These are phyloP conservation scores for Cystobasidium slooffiae DNA, from an alignment of 1,284 basidiomycete genomes.

Conservation along the genomic window DNA sequence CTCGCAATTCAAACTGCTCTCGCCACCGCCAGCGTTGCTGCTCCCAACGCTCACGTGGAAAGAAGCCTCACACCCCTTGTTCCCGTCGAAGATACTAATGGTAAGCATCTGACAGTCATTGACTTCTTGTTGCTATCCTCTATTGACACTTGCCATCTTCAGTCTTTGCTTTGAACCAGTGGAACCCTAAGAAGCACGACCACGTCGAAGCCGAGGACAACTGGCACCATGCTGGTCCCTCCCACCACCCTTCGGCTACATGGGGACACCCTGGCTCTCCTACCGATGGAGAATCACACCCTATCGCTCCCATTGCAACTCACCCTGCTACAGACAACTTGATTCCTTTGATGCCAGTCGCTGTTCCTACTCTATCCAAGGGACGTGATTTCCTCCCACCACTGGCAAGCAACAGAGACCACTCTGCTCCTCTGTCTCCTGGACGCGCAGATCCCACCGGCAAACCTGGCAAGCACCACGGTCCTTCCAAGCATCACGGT, in stretches of 20 bases:
- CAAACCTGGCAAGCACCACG: slow-evolving; percentile 19
- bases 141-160: neutral
- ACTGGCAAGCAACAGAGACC: neutral
- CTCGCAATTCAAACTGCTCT: slow-evolving; percentile 33
- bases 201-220: slow-evolving; percentile 16
- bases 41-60: neutral
- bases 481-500: slow-evolving; percentile 19
- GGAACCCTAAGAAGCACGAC: slow-evolving; percentile 36
- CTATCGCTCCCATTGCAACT: neutral
- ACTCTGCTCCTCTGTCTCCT: neutral
- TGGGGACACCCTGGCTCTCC: slow-evolving; percentile 11
- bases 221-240: slow-evolving; percentile 33
- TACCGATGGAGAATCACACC: neutral
- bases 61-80: slow-evolving; percentile 7
- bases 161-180: slow-evolving; percentile 36
- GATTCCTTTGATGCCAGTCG: neutral
- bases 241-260: slow-evolving; percentile 22
- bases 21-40: slow-evolving; percentile 26
- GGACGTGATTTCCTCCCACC: neutral
- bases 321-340: neutral
- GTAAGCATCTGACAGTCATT: neutral
- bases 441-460: neutral
- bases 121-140: neutral
- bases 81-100: slow-evolving; percentile 29
- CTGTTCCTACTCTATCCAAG: slow-evolving; percentile 12